Evolutionary conservation across 2,329 filamentous ascomycete species (phyloP).

Genomic region (Penicillium occitanis): DNA sequence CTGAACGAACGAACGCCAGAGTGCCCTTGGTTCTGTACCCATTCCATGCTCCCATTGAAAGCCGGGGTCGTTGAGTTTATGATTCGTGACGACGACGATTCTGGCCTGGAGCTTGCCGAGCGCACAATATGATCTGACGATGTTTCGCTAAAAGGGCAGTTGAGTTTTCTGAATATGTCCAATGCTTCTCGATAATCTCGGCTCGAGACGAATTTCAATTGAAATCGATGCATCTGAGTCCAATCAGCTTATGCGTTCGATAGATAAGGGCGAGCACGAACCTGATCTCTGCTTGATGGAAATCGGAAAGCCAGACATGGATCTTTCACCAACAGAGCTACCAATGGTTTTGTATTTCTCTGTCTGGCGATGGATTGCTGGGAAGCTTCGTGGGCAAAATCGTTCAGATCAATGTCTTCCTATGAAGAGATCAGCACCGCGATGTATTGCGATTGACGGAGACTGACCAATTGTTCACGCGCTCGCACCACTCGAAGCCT

Average conservation of each 20-base stretch:
- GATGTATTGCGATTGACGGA: not conserved
- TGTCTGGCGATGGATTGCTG: slow-evolving; percentile 24
- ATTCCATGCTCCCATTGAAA: not conserved
- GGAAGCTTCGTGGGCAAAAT: slow-evolving; percentile 31
- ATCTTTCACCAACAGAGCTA: slow-evolving; percentile 45
- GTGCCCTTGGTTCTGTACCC: not conserved
- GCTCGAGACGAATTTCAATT: slow-evolving; percentile 44
- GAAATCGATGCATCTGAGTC: slow-evolving; percentile 45
- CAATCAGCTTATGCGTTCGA: slow-evolving; percentile 22
- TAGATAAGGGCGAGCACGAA: slow-evolving; percentile 19
- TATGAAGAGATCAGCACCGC: slow-evolving; percentile 24
- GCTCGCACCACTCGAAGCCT: slow-evolving; percentile 39
- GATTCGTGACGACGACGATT: slow-evolving; percentile 32
- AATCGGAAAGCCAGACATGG: slow-evolving; percentile 51
- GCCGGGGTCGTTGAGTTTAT: slow-evolving; percentile 11
- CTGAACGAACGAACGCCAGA: not conserved
- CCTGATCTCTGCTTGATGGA: slow-evolving; percentile 33
- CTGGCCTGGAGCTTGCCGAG: slow-evolving; percentile 24
- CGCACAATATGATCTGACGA: slow-evolving; percentile 28
- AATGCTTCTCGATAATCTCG: slow-evolving; percentile 44
- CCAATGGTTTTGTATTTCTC: slow-evolving; percentile 30
- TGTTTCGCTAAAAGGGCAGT: slow-evolving; percentile 47
- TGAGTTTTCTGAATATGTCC: slow-evolving; percentile 41
- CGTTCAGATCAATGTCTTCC: slow-evolving; percentile 45
- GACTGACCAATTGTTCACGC: slow-evolving; percentile 38